Evolutionary conservation across 2,329 filamentous ascomycete species (phyloP).

Genomic region (Colletotrichum acutatum): DNA sequence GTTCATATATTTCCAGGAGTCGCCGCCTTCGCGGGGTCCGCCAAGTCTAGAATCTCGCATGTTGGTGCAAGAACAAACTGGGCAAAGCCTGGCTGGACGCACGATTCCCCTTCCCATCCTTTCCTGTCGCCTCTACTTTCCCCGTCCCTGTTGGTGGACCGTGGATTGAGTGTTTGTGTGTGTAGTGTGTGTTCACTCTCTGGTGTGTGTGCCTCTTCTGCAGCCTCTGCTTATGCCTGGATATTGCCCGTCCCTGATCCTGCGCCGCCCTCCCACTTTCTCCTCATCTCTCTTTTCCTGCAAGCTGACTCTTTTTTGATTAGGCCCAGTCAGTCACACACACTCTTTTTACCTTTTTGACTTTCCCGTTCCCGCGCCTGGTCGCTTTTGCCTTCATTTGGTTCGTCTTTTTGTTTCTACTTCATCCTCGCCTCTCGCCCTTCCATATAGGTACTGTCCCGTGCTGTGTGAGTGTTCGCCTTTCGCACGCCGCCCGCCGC

Average conservation of each 20-base stretch:
- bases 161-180: not conserved
- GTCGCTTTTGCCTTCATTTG: slow-evolving; percentile 26
- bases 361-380: slow-evolving; percentile 26
- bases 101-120: not conserved
- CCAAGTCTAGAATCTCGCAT: slow-evolving; percentile 26
- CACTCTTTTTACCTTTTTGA: slow-evolving; percentile 27
- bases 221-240: not conserved
- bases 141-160: not conserved
- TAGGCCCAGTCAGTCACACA: slow-evolving; percentile 4
- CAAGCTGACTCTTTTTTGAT: slow-evolving; percentile 11
- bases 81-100: not conserved
- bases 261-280: slow-evolving; percentile 25
- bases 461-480: not conserved
- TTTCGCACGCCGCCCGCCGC: not conserved
- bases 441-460: not conserved
- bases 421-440: slow-evolving; percentile 4
- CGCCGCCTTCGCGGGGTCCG: slow-evolving; percentile 29
- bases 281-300: slow-evolving; percentile 26
- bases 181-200: not conserved
- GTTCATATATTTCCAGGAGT: slow-evolving; percentile 32
- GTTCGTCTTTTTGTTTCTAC: slow-evolving; percentile 30
- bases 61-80: slow-evolving; percentile 12
- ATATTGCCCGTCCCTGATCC: slow-evolving; percentile 1
- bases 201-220: not conserved
- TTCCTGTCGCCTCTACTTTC: not conserved